Base-by-base conservation (phyloP, 2,329 filamentous ascomycete genomes). In the Trichoderma lentiforme region DNA sequence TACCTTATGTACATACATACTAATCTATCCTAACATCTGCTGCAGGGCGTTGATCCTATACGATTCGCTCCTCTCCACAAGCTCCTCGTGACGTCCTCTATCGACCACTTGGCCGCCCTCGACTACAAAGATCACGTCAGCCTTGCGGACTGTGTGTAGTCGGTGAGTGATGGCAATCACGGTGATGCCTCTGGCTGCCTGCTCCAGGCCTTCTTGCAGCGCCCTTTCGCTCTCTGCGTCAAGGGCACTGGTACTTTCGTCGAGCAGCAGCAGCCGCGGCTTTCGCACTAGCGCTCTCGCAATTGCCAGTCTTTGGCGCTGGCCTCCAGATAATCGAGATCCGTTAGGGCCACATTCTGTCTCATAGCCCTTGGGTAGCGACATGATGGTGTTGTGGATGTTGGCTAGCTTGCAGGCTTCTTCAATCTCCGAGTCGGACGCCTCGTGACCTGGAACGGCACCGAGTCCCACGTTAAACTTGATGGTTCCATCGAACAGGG, bases 231-330 rank as follows among this genome's bases (percentile, higher is more conserved):
- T 91, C 76, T 91, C 90, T 0, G 89, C 88, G 76, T 97, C 93
- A 3, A 97, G 84, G 4, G 91, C 92, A 56, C 90, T 92, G 0
- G 93, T 97, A 34, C 92, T 92, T 83, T 97, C 93, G 76, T 97
- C 94, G 0, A 97, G 85, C 51, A 97, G 87, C 21, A 97, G 81
- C 1, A 97, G 85, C 61, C 90, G 86, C 0, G 93, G 93, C 73
- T 88, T 86, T 0, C 93, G 87, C 3, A 94, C 86, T 3, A 95
- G 84, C 0, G 93, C 93, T 28, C 93, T 86, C 0, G 94, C 93
- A 77, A 97, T 95, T 0, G 91, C 90, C 15, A 97, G 81, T 1
- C 93, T 87, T 80, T 97, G 93, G 18, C 91, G 89, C 79, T 97
- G 93, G 0, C 94, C 94, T 2, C 93, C 93, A 0, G 92, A 94